Evolutionary conservation across 2,329 filamentous ascomycete species (phyloP), one percentile per base, ranked within the genome.

Genomic region (Blastomyces parvus): DNA sequence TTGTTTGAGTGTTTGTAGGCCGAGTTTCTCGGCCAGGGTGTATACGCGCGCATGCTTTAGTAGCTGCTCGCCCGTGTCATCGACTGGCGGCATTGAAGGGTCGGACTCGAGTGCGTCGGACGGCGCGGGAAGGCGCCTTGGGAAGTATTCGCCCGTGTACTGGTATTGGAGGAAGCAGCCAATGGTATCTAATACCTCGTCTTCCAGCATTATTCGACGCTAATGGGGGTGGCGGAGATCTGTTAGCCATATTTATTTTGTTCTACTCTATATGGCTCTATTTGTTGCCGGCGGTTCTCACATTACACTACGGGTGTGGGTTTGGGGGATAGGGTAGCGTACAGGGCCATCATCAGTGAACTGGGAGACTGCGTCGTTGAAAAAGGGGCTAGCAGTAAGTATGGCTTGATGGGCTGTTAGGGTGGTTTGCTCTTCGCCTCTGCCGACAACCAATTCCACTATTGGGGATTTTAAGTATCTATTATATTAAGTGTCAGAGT

Each of bases 41-140:
- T 96, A 96, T 67, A 96, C 84, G 67, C 89, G 88, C 27, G 92
- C 92, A 74, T 97, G 92, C 71, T 89, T 90, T 65, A 97, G 85
- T 22, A 97, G 86, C 72, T 93, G 89, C 17, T 88, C 83, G 68
- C 91, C 91, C n/a, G 84, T 84, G 73, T 90, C 83, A 77, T 96
- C 91, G 63, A 90, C 80, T 0, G 78, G 74, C 3, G 88, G 88
- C 14, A 85, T 74, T 8, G 82, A 77, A 0, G 87, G 83, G 72
- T 93, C 88, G 62, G 81, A 74, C 72, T 95, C 90, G 56, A 95
- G 84, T 36, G 82, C 78, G 53, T 86, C 86, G 69, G 87, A 82
- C 61, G 87, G 73, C 70, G 86, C 84, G 69, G 82, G 82, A 25
- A 82, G 75, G 44, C 74, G 73, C 62, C 79, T 77, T 13, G 91